Evolutionary conservation across 2,329 filamentous ascomycete genomes (phyloP), one percentile per base, ranked within the genome.

Genomic region (Colletotrichum kahawae): DNA sequence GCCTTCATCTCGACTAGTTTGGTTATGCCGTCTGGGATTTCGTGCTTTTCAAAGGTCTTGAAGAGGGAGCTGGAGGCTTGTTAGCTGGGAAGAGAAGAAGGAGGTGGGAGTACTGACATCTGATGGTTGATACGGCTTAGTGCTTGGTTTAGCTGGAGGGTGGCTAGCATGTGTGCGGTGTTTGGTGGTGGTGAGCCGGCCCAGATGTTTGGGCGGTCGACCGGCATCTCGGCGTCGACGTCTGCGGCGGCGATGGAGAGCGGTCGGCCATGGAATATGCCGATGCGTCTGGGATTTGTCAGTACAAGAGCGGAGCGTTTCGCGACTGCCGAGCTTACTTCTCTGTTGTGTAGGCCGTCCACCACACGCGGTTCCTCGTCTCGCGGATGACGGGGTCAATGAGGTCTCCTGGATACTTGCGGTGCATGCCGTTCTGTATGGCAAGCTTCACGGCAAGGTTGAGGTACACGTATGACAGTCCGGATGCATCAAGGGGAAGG

Each of bases 371-470:
- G 78, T 90, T 90, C 21, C 89, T 84, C 4, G 86, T 87, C 82
- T 91, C 89, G 16, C 88, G 83, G 75, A 88, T 86, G 34, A 84
- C 83, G 13, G 86, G 82, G 34, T 88, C 87, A 13, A 90, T 82
- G 1, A 84, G 86, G 65, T 87, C 85, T 2, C 86, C 87, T 2
- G 85, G 82, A 72, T 87, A 88, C 69, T 84, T 87, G 64, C 90
- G 84, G 77, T 92, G 90, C 89, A 92, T 90, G 12, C 90, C 90
- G 78, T 91, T 91, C 75, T 91, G 89, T 16, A 91, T 90, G 2
- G 89, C 90, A 73, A 92, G 82, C 74, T 90, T 90, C 56, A 91
- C 82, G 3, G 89, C 88, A 14, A 92, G 80, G 8, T 89, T 89
- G 62, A 91, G 84, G 76, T 92, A 92, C 4, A 89, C 89, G 77